Percentiles rank a stretch among this genome's conserved stretches.
Conservation (phyloP, 257 asterid species). For the Thymus mandschuricus region DNA sequence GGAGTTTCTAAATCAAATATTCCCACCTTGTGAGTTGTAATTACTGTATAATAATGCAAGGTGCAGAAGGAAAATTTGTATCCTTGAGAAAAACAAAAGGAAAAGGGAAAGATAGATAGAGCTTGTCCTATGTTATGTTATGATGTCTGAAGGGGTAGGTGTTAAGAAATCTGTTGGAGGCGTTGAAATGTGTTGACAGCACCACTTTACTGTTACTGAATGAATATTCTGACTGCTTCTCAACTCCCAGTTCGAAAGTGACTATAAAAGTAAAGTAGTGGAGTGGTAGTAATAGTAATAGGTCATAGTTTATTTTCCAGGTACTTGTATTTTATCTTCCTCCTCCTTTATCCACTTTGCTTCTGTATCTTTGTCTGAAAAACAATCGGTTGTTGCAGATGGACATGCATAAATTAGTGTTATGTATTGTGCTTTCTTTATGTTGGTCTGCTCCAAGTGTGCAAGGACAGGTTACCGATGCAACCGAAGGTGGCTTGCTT, state of each 20-base stretch:
- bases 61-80: no score
- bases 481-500: conserved; percentile 37
- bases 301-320: not conserved
- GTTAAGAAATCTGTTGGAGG: no score
- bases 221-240: conserved; percentile 31
- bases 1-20: no score
- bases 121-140: no score
- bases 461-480: conserved; percentile 45
- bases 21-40: no score
- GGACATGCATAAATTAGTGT: conserved; percentile 26
- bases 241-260: conserved; percentile 9
- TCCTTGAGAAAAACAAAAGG: no score
- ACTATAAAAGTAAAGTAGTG: not conserved
- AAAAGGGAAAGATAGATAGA: no score
- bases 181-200: conserved; percentile 11
- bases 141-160: no score
- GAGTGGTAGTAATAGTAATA: no score
- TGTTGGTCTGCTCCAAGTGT: conserved; percentile 35
- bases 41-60: no score
- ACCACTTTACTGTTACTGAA: conserved; percentile 31
- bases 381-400: conserved; percentile 25
- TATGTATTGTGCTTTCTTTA: conserved; percentile 25
- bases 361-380: not conserved
- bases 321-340: not conserved
- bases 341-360: not conserved